Base-by-base conservation (phyloP, 495 filamentous ascomycete genomes). In the Glarea lozoyensis region DNA sequence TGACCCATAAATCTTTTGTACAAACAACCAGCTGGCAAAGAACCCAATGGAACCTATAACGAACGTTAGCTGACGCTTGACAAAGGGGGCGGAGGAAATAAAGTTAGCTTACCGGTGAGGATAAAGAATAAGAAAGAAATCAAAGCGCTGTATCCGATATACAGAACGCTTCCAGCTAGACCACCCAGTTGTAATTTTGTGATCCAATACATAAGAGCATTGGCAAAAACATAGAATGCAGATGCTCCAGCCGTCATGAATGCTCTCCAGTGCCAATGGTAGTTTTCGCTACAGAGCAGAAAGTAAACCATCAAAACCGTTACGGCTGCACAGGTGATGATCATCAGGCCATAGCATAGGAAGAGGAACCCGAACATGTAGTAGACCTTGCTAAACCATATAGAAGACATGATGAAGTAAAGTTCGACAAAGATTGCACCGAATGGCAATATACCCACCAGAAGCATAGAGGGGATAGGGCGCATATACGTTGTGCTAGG, bases 331-430 rank as follows among this genome's bases (percentile, higher is more conserved):
- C 82, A 86, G 3, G 92, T 96, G 57, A 95, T 84, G 56, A 97
- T 88, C 88, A 97, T 96, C 50, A 98, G 76, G 12, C 84, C 90
- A 63, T 93, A 98, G 73, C 88, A 94, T 40, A 98, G 67, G 70
- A 98, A 98, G 29, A 98, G 72, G 72, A 98, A 98, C 21, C 92
- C 92, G 53, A 98, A 98, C 92, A 98, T 98, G 70, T 98, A 98
- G 70, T 98, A 98, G 43, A 98, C 86, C 68, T 90, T 90, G 69
- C 79, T 85, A 62, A 88, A 89, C 92, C 92, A 98, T 56, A 98
- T 86, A 9, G 82, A 88, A 64, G 79, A 89, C 85, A 96, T 92
- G 66, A 98, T 95, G 63, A 94, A 95, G 73, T 92, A 94, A 11
- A 98, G 79, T 63, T 98, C 93, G 30, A 97, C 87, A 48, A 94